These are phyloP conservation scores for Crotalaria pallida DNA, from an alignment of 306 rosid genomes.

Conservation along the genomic window DNA sequence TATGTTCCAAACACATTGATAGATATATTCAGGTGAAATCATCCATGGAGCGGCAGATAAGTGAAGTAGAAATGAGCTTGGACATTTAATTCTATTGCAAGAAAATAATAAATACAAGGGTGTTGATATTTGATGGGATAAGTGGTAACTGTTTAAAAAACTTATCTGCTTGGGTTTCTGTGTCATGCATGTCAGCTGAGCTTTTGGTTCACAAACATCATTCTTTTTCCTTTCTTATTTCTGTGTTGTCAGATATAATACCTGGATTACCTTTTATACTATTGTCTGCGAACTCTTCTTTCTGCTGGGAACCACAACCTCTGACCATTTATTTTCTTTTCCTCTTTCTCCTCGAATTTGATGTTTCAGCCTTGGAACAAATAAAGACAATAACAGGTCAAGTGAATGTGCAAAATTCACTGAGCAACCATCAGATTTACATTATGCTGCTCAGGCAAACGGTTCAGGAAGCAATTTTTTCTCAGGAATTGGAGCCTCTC, in stretches of 20 bases:
- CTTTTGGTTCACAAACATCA: not conserved
- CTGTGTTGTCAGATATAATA: not conserved
- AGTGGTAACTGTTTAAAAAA: conserved; percentile 1
- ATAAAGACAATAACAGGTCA: conserved; percentile 27
- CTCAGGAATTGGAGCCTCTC: conserved; percentile 29
- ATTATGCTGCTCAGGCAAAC: conserved; percentile 23
- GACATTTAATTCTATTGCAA: not conserved
- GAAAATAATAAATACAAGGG: not conserved
- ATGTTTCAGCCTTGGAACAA: conserved; percentile 38
- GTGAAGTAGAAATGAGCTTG: not conserved
- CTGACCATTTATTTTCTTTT: conserved; percentile 1
- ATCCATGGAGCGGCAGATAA: not conserved
- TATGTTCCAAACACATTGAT: not conserved
- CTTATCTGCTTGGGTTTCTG: not conserved
- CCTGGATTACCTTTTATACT: not conserved
- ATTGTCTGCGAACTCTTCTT: not conserved
- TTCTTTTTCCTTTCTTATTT: not conserved
- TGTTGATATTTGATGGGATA: not conserved
- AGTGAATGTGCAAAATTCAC: conserved; percentile 31
- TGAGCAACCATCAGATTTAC: conserved; percentile 26
- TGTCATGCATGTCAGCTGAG: not conserved
- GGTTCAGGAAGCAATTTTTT: conserved; percentile 26
- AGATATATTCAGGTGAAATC: not conserved
- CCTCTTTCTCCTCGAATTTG: not conserved
- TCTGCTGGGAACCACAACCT: not conserved